These are phyloP conservation scores for Trichophaea hybrida DNA, from an alignment of 2,329 filamentous ascomycete species.

Conservation along the genomic window DNA sequence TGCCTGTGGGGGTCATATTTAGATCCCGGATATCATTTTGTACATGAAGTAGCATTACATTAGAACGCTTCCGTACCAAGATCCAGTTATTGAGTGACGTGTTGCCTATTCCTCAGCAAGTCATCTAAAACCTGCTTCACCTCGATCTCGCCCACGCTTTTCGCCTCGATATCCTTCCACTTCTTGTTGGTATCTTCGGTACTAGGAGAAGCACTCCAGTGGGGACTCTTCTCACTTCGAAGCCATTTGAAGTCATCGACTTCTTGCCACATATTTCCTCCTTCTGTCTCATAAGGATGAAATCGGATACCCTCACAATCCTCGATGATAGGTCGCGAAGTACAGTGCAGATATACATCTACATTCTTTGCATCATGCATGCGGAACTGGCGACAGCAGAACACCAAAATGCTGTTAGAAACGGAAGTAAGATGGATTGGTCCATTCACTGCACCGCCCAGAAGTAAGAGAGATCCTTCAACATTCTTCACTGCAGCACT, in stretches of 20 bases:
- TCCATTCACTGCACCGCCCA: constrained; percentile 56
- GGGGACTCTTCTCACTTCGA: constrained; percentile 69
- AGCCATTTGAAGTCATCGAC: constrained; percentile 98
- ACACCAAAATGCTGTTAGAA: constrained; percentile 57
- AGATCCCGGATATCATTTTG: not conserved
- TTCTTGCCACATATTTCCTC: constrained; percentile 65
- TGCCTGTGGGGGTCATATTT: not conserved
- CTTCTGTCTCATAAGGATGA: constrained; percentile 42
- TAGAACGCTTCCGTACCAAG: not conserved
- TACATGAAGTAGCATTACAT: not conserved
- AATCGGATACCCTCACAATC: constrained; percentile 69
- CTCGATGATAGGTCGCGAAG: constrained; percentile 84
- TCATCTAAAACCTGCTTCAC: not conserved
- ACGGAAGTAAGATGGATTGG: constrained; percentile 71
- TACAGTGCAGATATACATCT: constrained; percentile 68
- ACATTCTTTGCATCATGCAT: constrained; percentile 78
- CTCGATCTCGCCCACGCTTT: not conserved
- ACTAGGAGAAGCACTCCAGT: constrained; percentile 44
- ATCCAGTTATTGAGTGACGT: not conserved
- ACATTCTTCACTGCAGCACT: constrained; percentile 46
- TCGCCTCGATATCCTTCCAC: not conserved
- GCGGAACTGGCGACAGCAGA: constrained; percentile 72
- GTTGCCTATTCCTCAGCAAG: not conserved
- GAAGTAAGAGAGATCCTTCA: constrained; percentile 55
- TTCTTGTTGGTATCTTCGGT: not conserved